phyloP scores from a whole-genome alignment of 257 asterid species.

The Thymus quinquecostatus region DNA sequence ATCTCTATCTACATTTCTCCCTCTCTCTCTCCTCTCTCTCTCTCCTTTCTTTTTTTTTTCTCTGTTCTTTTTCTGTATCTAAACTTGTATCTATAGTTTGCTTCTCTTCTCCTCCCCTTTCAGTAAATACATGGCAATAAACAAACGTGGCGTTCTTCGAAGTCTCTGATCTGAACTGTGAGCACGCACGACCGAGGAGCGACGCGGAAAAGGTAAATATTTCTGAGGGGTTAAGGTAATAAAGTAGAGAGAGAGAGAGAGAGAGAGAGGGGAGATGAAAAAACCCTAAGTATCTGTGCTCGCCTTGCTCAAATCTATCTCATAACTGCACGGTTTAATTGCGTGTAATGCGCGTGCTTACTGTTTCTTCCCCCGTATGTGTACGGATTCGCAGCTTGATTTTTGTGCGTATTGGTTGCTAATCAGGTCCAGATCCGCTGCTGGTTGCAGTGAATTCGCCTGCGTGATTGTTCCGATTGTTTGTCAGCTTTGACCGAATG shows the following conservation, averaged over 20 bases:
- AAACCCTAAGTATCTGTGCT: slow-evolving; percentile 37
- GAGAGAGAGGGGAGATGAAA: no score
- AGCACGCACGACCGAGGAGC: slow-evolving; percentile 32
- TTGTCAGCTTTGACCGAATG: slow-evolving; percentile 27
- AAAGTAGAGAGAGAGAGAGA: slow-evolving; percentile 27
- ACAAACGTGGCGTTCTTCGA: slow-evolving; percentile 43
- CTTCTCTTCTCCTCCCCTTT: slow-evolving; percentile 31
- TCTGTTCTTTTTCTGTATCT: slow-evolving; percentile 32
- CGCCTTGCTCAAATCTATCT: slow-evolving; percentile 32
- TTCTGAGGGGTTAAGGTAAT: not conserved
- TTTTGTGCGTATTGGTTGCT: slow-evolving; percentile 18
- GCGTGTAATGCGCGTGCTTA: slow-evolving; percentile 33
- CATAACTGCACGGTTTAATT: slow-evolving; percentile 18
- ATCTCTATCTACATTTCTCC: slow-evolving; percentile 37
- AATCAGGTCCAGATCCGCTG: slow-evolving; percentile 59
- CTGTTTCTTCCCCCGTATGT: slow-evolving; percentile 16
- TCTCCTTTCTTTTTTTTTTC: slow-evolving; percentile 23
- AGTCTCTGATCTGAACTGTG: slow-evolving; percentile 55
- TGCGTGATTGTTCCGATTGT: slow-evolving; percentile 35
- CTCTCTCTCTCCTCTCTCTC: no score
- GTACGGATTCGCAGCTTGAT: slow-evolving; percentile 17
- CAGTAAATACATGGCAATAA: slow-evolving; percentile 30
- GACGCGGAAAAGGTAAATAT: slow-evolving; percentile 40
- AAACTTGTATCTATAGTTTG: no score
- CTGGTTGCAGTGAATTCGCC: slow-evolving; percentile 32